phyloP scores from a whole-genome alignment of 805 yeast genomes.

The Metahyphopichia silvanorum region DNA sequence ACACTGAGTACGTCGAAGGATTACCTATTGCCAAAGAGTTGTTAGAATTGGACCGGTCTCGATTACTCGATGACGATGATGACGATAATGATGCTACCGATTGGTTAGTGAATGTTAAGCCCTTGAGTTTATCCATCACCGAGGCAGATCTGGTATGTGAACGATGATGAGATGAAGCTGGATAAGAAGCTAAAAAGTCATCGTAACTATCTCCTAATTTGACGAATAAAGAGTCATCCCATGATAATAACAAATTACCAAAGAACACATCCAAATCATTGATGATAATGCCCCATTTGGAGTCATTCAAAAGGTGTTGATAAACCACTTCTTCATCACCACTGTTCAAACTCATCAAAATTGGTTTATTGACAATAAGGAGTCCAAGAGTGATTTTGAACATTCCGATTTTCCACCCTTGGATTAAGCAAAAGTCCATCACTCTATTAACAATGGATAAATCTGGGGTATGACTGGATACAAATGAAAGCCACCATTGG shows the following conservation, averaged over 20 bases:
- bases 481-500: constrained; percentile 65
- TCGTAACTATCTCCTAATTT: constrained; percentile 2
- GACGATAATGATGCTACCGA: constrained; percentile 9
- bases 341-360: constrained; percentile 28
- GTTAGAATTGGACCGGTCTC: constrained; percentile 7
- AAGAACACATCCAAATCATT: constrained; percentile 36
- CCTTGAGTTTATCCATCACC: constrained; percentile 26
- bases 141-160: constrained; percentile 13
- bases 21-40: constrained; percentile 5
- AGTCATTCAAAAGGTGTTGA: constrained; percentile 41
- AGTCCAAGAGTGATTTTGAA: constrained; percentile 56
- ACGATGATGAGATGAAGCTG: constrained; percentile 1
- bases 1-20: too few species aligned
- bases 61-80: constrained; percentile 7
- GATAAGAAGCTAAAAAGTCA: background rate
- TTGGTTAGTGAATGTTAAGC: background rate
- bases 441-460: constrained; percentile 44
- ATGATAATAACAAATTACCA: constrained; percentile 32
- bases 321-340: constrained; percentile 43
- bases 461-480: constrained; percentile 59
- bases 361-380: constrained; percentile 45
- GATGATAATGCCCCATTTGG: constrained; percentile 41
- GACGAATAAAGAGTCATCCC: constrained; percentile 31
- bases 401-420: constrained; percentile 53
- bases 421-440: constrained; percentile 48